phyloP scores from a whole-genome alignment of 2,329 filamentous ascomycete genomes.

The Xylaria sp. region DNA sequence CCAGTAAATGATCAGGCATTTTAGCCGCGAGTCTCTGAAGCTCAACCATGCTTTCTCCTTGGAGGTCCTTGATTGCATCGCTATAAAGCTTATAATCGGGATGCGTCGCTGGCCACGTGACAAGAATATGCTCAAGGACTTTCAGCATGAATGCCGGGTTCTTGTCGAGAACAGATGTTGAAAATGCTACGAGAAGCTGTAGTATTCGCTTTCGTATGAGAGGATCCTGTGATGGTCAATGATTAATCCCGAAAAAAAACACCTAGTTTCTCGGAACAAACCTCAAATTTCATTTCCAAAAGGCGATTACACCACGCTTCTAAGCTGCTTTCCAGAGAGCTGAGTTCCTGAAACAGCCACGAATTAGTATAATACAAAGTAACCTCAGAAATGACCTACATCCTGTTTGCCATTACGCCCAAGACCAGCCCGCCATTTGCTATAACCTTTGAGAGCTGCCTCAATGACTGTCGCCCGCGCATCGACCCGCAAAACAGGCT shows the following conservation, averaged over 20 bases:
- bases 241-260: background rate
- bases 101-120: conserved; percentile 80
- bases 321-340: conserved; percentile 70
- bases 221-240: conserved; percentile 69
- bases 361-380: conserved; percentile 39
- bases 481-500: conserved; percentile 82
- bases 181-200: conserved; percentile 85
- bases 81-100: conserved; percentile 79
- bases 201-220: conserved; percentile 84
- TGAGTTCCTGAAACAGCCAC: conserved; percentile 61
- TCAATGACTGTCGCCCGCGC: conserved; percentile 91
- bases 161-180: conserved; percentile 80
- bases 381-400: conserved; percentile 29
- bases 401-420: conserved; percentile 38
- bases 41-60: conserved; percentile 85
- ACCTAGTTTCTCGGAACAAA: conserved; percentile 42
- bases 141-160: conserved; percentile 85
- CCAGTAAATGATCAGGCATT: conserved; percentile 89
- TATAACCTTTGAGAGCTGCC: conserved; percentile 86
- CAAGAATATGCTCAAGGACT: conserved; percentile 89
- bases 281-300: conserved; percentile 76
- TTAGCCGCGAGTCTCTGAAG: conserved; percentile 88
- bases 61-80: conserved; percentile 89
- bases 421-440: conserved; percentile 72
- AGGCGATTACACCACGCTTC: conserved; percentile 79